A percentile compares a stretch with the other conserved stretches of the same genome.
Evolutionary conservation across 192 early-diverging fungal genomes (phyloP).

Genomic region (Gonapodya sp.): DNA sequence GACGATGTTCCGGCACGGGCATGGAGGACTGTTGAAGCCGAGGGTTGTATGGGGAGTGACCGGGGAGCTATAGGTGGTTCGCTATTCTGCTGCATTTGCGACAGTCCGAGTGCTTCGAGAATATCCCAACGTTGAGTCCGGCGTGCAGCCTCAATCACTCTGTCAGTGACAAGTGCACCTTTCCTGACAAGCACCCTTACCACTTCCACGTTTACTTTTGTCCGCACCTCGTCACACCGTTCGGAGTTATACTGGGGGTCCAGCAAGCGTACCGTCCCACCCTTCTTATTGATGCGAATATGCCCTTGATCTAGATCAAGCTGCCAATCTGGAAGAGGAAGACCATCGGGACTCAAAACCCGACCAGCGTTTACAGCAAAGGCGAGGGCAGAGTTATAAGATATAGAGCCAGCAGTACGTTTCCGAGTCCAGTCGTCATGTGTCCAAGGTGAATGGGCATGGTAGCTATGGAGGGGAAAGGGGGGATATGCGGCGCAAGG

Average conservation of each 20-base stretch:
- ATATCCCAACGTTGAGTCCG: background rate
- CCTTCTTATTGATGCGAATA: background rate
- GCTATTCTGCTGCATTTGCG: background rate
- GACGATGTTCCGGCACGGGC: background rate
- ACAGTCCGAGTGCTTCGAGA: background rate
- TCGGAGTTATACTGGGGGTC: background rate
- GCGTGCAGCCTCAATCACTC: background rate
- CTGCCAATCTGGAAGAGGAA: background rate
- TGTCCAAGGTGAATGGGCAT: background rate
- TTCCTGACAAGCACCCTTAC: background rate
- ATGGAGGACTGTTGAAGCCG: background rate
- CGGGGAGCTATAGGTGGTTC: background rate
- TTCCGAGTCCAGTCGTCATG: background rate
- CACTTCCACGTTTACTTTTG: background rate
- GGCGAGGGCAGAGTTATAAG: background rate
- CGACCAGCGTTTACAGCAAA: background rate
- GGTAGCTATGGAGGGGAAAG: background rate
- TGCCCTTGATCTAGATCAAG: background rate
- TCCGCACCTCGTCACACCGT: background rate
- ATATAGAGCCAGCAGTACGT: background rate
- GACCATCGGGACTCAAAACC: background rate
- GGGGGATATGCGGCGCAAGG: background rate
- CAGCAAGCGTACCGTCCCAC: background rate
- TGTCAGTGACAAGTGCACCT: background rate
- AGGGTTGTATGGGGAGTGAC: background rate